Conservation (phyloP, 1,284 basidiomycete genomes). For the Ustilago bromivora region DNA sequence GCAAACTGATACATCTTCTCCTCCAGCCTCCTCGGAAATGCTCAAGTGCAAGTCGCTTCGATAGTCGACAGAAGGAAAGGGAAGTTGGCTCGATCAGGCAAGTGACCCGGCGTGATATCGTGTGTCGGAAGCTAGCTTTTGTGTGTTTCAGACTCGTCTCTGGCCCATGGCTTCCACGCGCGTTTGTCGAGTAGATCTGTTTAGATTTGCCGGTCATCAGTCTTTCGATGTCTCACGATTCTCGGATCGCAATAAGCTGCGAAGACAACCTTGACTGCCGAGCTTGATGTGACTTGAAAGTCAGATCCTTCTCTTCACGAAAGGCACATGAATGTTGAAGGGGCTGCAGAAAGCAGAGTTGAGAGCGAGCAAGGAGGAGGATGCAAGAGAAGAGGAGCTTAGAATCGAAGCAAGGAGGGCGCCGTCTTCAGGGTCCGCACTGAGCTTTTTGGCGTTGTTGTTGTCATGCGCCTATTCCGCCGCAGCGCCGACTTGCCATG, state of each 20-base stretch:
- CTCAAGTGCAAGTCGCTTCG: too few species aligned
- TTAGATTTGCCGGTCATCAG: not conserved
- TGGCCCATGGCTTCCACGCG: not conserved
- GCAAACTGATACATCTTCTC: not conserved
- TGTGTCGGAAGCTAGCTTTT: not conserved
- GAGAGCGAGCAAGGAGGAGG: not conserved
- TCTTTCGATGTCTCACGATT: not conserved
- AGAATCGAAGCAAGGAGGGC: not conserved
- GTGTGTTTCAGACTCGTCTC: not conserved
- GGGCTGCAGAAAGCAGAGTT: not conserved
- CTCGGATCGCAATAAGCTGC: not conserved
- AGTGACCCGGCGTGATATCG: not conserved
- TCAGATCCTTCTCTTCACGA: too few species aligned
- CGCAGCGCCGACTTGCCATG: not conserved
- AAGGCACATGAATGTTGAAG: not conserved
- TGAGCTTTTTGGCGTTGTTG: not conserved
- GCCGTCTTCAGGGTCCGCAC: not conserved
- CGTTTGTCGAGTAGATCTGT: conserved; percentile 3
- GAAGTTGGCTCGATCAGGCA: too few species aligned
- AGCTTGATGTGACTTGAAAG: too few species aligned
- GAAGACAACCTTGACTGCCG: not conserved
- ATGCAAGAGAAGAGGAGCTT: not conserved
- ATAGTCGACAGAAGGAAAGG: too few species aligned
- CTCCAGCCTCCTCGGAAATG: too few species aligned
- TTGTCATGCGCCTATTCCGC: not conserved